Percentiles rank a stretch among this genome's conserved stretches.
Evolutionary conservation across 2,329 filamentous ascomycete genomes (phyloP).

Genomic region (Trichoderma sp.): DNA sequence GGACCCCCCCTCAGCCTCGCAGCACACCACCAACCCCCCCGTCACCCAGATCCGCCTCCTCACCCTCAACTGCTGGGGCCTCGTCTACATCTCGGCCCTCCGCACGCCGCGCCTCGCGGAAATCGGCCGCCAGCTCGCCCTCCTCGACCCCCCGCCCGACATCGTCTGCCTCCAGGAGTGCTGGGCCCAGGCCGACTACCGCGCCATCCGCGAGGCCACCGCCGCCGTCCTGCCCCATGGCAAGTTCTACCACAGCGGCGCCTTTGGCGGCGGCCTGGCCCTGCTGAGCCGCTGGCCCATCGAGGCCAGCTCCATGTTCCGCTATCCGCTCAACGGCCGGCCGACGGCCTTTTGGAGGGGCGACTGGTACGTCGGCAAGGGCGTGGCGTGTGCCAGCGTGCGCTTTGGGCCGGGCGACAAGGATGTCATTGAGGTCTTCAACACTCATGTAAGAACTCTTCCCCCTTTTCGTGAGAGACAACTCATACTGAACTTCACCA

Average conservation of each 20-base stretch:
- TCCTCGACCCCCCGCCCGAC: conserved; percentile 67
- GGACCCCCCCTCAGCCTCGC: conserved; percentile 31
- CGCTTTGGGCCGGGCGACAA: conserved; percentile 64
- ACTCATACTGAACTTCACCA: background rate
- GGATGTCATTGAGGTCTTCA: conserved; percentile 85
- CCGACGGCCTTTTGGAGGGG: conserved; percentile 93
- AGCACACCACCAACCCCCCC: conserved; percentile 11
- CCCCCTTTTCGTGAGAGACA: background rate
- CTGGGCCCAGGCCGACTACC: conserved; percentile 86
- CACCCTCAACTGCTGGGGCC: conserved; percentile 95
- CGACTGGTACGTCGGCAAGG: conserved; percentile 96
- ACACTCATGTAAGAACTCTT: conserved; percentile 69
- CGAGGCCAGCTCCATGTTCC: conserved; percentile 81
- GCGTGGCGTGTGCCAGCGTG: conserved; percentile 81
- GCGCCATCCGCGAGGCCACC: conserved; percentile 73
- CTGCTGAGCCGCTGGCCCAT: conserved; percentile 93
- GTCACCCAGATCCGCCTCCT: conserved; percentile 70
- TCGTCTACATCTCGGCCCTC: conserved; percentile 80
- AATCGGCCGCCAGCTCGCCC: conserved; percentile 79
- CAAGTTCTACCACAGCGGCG: conserved; percentile 90
- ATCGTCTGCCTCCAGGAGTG: conserved; percentile 96
- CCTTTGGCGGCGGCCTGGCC: conserved; percentile 85
- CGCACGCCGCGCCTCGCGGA: conserved; percentile 77
- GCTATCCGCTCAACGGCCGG: conserved; percentile 88
- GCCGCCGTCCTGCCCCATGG: conserved; percentile 77